Conservation (phyloP, 2,329 filamentous ascomycete genomes). For the Leptographium galeiforme region DNA sequence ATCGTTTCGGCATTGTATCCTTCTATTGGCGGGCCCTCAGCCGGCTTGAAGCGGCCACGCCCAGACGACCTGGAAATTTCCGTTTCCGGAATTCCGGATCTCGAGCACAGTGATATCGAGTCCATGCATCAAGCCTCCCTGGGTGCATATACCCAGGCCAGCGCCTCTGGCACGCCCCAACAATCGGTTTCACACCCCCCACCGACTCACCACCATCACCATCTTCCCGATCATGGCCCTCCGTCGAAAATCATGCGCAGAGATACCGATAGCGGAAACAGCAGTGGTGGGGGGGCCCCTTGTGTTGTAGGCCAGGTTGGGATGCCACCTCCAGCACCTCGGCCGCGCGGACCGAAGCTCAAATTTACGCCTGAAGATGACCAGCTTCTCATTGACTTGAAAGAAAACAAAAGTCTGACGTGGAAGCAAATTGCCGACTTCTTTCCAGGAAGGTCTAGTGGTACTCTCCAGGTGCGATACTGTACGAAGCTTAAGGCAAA, state of each 20-base stretch:
- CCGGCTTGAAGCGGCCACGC: slow-evolving; percentile 35
- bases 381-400: slow-evolving; percentile 72
- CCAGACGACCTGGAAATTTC: slow-evolving; percentile 47
- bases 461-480: slow-evolving; percentile 84
- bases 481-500: slow-evolving; percentile 93
- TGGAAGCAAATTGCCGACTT: slow-evolving; percentile 98
- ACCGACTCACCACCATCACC: slow-evolving; percentile 63
- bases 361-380: slow-evolving; percentile 94
- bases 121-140: slow-evolving; percentile 40
- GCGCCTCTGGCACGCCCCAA: slow-evolving; percentile 17
- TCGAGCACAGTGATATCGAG: slow-evolving; percentile 42
- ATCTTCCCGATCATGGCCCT: slow-evolving; percentile 58
- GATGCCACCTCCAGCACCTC: slow-evolving; percentile 71
- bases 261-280: slow-evolving; percentile 27
- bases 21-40: slow-evolving; percentile 19
- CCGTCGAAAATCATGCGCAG: slow-evolving; percentile 53
- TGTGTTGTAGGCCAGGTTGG: slow-evolving; percentile 76
- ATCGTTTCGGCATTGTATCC: slow-evolving; percentile 40
- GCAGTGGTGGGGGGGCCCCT: slow-evolving; percentile 45
- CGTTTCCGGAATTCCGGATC: slow-evolving; percentile 33
- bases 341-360: slow-evolving; percentile 75
- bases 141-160: slow-evolving; percentile 34
- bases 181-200: slow-evolving; percentile 13
- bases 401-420: slow-evolving; percentile 86
- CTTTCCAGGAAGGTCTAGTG: slow-evolving; percentile 80